Evolutionary conservation across 768 basidiomycete species (phyloP).

Genomic region (Lentinula boryana): DNA sequence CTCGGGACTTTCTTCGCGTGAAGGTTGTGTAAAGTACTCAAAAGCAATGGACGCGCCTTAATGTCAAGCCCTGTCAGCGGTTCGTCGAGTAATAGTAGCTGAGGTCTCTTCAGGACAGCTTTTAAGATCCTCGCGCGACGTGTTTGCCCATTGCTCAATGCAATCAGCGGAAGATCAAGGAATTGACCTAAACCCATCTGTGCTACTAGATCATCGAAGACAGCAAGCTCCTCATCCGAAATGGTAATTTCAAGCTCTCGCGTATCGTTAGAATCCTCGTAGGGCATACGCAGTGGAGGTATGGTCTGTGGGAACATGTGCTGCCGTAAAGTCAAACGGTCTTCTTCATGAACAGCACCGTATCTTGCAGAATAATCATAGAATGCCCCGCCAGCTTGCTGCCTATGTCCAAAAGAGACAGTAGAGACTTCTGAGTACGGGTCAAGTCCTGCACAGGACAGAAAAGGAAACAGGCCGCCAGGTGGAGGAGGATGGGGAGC

Average conservation of each 20-base stretch:
- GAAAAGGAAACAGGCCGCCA: slow-evolving; percentile 74
- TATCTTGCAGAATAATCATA: slow-evolving; percentile 93
- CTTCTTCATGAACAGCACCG: slow-evolving; percentile 82
- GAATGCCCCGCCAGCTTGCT: slow-evolving; percentile 64
- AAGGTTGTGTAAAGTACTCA: slow-evolving; percentile 48
- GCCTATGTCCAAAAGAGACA: slow-evolving; percentile 66
- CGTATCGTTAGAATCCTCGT: slow-evolving; percentile 16
- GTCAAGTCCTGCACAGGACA: slow-evolving; percentile 37
- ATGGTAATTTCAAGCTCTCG: slow-evolving; percentile 8
- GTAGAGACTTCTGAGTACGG: slow-evolving; percentile 44
- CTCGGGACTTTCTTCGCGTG: slow-evolving; percentile 45
- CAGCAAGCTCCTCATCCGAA: slow-evolving; percentile 17
- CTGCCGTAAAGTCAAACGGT: slow-evolving; percentile 69
- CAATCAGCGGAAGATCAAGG: slow-evolving; percentile 80
- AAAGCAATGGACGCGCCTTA: slow-evolving; percentile 47
- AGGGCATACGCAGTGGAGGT: slow-evolving; percentile 17
- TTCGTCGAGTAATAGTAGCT: slow-evolving; percentile 84
- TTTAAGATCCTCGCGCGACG: slow-evolving; percentile 78
- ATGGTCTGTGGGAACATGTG: slow-evolving; percentile 56
- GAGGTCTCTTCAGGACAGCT: slow-evolving; percentile 64
- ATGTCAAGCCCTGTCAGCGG: slow-evolving; percentile 82
- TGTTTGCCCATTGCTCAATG: slow-evolving; percentile 90
- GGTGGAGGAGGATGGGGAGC: slow-evolving; percentile 54
- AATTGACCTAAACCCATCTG: slow-evolving; percentile 53
- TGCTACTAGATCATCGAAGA: slow-evolving; percentile 50